Evolutionary conservation across 176 grass and related monocot genomes (phyloP), one percentile per base, ranked within the genome.

Genomic region (Aegilops umbellulata): DNA sequence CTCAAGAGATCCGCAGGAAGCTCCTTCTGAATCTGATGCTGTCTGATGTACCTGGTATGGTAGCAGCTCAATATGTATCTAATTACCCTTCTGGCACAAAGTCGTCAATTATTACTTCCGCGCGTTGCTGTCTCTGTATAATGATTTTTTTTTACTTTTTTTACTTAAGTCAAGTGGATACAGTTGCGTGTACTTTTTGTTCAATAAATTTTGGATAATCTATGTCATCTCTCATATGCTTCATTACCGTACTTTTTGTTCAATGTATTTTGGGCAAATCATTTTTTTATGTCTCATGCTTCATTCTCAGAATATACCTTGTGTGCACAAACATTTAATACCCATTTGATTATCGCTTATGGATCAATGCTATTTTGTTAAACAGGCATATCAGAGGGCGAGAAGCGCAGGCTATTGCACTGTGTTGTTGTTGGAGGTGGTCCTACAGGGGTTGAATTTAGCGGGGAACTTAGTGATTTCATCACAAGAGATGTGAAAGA

Each of bases 401-500:
- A 98, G 88, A 98, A 92, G 62, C 85, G 79, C 72, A 95, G 90
- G 82, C 85, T 98, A 13, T 83, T 98, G 86, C 97, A 98, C 47
- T 98, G 97, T 80, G 90, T 98, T 80, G 97, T 98, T 88, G 90
- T 98, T 84, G 97, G 97, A 88, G 97, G 97, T 88, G 93, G 97
- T 85, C 97, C 97, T 32, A 98, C 94, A 44, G 97, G 97, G 11
- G 97, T 98, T 7, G 97, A 98, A 79, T 98, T 98, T 89, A 98
- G 97, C n/a, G 97, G 97, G 72, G 97, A 98, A 92, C 92, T 98
- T 68, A 96, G 97, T 86, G 94, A 98, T 92, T 98, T 98, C 80
- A 98, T 98, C 74, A 87, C 74, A 14, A 92, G 86, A 89, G 97
- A 98, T 85, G 97, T 98, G 82, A 91, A 91, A 60, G 74, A 95